phyloP scores from a whole-genome alignment of 176 grass and related monocot genomes.

The Oryza longistaminata region DNA sequence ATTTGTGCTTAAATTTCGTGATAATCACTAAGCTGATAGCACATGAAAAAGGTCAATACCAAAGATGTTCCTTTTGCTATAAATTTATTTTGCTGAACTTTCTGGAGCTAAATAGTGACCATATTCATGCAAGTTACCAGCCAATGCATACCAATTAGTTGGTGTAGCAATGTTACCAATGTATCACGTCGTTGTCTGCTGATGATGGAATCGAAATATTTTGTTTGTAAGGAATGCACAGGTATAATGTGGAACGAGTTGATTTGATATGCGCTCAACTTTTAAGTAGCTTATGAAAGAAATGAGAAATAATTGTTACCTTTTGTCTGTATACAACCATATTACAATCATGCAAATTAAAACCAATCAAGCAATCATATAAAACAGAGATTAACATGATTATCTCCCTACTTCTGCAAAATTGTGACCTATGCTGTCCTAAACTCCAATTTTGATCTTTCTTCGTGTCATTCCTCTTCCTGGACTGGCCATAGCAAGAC shows the following conservation, averaged over 20 bases:
- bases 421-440: neutral
- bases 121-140: neutral
- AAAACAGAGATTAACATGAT: neutral
- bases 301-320: neutral
- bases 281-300: neutral
- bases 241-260: neutral
- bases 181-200: neutral
- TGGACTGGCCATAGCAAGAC: conserved; percentile 44
- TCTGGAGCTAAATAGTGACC: neutral
- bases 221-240: neutral
- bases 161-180: too few relatives aligned
- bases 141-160: neutral
- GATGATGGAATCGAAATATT: neutral
- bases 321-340: too few relatives aligned
- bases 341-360: neutral
- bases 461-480: neutral
- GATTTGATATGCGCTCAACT: neutral
- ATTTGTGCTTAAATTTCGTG: neutral
- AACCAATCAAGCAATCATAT: neutral
- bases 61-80: neutral
- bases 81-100: neutral
- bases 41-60: neutral
- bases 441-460: neutral
- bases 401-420: neutral
- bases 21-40: neutral